Evolutionary conservation across 192 early-diverging fungal genomes (phyloP), one percentile per base, ranked within the genome.

Genomic region (Entrophospora sp.): DNA sequence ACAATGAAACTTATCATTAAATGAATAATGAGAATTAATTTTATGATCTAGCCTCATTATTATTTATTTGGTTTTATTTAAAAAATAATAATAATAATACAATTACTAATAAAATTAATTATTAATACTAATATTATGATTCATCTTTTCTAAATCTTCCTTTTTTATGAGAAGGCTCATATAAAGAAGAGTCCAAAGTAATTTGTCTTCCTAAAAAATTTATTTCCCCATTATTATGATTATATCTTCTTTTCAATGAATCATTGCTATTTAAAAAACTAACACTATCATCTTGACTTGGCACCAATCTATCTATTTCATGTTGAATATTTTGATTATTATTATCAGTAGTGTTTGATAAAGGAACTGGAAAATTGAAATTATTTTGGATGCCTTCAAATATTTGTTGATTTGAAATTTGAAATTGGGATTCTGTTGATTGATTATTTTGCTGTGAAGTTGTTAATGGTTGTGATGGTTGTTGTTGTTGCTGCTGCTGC

Each of bases 201-300:
- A 43, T 61, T 9, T 30, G 24, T 12, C 51, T 31, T 30, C 63
- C 48, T 14, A 53, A n/a, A 36, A 52, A 65, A 38, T 28, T 37
- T n/a, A 34, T 5, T 51, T 65, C 63, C n/a, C n/a, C n/a, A 14
- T 31, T 65, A 25, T 22, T 16, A 16, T 38, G 31, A 25, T 18
- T 34, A 12, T 25, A 63, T 22, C 51, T 20, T 28, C 63, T 38
- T 30, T 65, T 65, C 24, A 65, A 42, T 18, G 2, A 18, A 37
- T 53, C 63, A 53, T 51, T 53, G 9, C 63, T 36, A 16, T 12
- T 10, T 35, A 51, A 25, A 25, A 38, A 53, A 40, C 49, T 49
- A 48, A 65, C 53, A 27, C 63, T 49, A 40, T 49, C 63, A 14
- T 61, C 60, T 28, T 65, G 63, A 14, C 63, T 49, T 27, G 51